Evolutionary conservation across 129 eudicot genomes (phyloP), one percentile per base, ranked within the genome.

Genomic region (Flaveria ramosissima): DNA sequence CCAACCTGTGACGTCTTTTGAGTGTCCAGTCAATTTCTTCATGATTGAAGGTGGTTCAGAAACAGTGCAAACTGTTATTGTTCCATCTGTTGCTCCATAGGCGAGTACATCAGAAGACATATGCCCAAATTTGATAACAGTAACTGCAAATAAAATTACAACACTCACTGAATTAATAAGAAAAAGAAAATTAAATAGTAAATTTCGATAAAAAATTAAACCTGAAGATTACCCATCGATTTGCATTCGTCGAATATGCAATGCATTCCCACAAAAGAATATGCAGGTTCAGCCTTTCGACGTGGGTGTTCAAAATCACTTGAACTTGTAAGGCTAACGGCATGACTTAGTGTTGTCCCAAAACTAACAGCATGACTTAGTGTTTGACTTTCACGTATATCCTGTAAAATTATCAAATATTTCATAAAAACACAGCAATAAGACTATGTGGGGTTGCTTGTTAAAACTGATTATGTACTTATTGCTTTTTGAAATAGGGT

Each of bases 1-100:
- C 93, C 86, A 89, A 94, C 98, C 98, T 87, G 98, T 94, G 88
- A 94, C 97, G 84, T 89, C 98, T 89, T 89, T 94, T 47, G 98
- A 89, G 85, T 94, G 98, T 56, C 98, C 98, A 15, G 76, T 84
- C 73, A 94, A 86, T 77, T 89, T 90, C 80, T 91, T 91, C 81
- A 85, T 70, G 16, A 87, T 59, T 15, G 92, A 78, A 80, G 98
- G 96, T 64, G 98, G 90, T 26, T 80, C 83, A 32, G 97, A 83
- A 74, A 87, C 96, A 9, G 82, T 87, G 86, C 93, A 91, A 23
- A 94, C 97, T 41, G 93, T 91, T 79, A 94, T 71, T 17, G 90
- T 85, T 74, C 98, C 98, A 87, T 94, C 98, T 14, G 98, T 78
- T 56, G 96, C 96, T 81, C 98, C 98, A 83, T 94, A 94, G 41